phyloP scores from a whole-genome alignment of 2,329 filamentous ascomycete species.

The Allantophomopsis lycopodina region DNA sequence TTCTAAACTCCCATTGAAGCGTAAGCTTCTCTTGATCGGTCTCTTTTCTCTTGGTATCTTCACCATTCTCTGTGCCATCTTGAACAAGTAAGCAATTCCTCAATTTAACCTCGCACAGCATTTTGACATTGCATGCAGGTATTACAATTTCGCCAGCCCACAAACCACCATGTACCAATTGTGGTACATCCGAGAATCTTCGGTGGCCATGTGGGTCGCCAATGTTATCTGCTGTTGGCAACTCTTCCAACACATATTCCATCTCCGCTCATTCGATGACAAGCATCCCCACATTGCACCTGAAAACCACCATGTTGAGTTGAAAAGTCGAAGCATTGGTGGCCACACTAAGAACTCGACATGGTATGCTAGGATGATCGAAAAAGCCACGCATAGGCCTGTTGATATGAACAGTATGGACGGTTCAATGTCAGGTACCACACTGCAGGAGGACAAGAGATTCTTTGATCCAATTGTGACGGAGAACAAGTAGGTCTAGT shows the following conservation, averaged over 20 bases:
- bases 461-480: background rate
- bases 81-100: conserved; percentile 26
- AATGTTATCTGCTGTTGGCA: conserved; percentile 19
- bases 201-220: conserved; percentile 31
- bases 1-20: conserved; percentile 28
- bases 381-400: background rate
- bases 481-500: background rate
- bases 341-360: background rate
- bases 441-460: background rate
- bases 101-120: background rate
- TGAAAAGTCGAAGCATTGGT: background rate
- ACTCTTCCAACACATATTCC: conserved; percentile 10
- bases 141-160: conserved; percentile 16
- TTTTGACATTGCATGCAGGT: conserved; percentile 3
- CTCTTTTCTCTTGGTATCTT: conserved; percentile 28
- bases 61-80: conserved; percentile 32
- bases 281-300: conserved; percentile 1
- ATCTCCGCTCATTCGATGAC: conserved; percentile 8
- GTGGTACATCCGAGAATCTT: conserved; percentile 36
- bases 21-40: conserved; percentile 32
- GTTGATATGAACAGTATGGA: background rate
- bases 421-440: background rate
- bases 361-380: background rate
- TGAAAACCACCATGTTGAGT: background rate
- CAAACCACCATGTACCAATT: conserved; percentile 16